Conservation (phyloP, 495 filamentous ascomycete species). For the Bacidia gigantensis region DNA sequence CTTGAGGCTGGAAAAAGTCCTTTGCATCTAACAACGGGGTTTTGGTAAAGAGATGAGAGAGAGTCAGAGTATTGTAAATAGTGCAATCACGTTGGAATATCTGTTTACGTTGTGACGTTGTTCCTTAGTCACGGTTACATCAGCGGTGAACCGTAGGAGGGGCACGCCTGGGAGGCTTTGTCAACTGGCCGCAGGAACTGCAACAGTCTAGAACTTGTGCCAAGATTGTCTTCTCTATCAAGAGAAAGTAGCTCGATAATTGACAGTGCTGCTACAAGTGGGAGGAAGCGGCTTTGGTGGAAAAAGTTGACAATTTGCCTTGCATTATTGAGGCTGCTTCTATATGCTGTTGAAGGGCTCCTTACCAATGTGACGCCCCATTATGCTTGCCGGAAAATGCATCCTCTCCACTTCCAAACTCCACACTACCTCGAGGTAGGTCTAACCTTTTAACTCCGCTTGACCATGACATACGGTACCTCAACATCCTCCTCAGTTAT, state of each 20-base stretch:
- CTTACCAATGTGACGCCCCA: neutral
- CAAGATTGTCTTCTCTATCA: too few species aligned
- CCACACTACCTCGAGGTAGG: neutral
- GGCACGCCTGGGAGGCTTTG: neutral
- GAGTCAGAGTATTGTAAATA: neutral
- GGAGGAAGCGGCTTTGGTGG: too few species aligned
- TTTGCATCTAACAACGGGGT: neutral
- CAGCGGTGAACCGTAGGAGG: neutral
- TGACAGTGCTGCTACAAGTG: too few species aligned
- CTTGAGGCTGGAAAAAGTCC: neutral
- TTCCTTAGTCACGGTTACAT: neutral
- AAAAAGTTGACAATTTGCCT: too few species aligned
- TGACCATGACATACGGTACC: slow-evolving; percentile 92
- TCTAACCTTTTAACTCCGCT: slow-evolving; percentile 34
- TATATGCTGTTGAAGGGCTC: too few species aligned
- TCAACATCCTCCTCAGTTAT: slow-evolving; percentile 86
- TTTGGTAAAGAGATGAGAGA: neutral
- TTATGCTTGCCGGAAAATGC: neutral
- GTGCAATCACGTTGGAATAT: too few species aligned
- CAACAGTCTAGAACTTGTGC: neutral
- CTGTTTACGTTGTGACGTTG: neutral
- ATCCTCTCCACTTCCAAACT: neutral
- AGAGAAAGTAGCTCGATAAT: too few species aligned
- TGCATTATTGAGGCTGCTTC: too few species aligned
- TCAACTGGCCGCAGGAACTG: neutral